phyloP scores from a whole-genome alignment of 129 eudicot species.

The Chrysanthemum lavandulifolium region DNA sequence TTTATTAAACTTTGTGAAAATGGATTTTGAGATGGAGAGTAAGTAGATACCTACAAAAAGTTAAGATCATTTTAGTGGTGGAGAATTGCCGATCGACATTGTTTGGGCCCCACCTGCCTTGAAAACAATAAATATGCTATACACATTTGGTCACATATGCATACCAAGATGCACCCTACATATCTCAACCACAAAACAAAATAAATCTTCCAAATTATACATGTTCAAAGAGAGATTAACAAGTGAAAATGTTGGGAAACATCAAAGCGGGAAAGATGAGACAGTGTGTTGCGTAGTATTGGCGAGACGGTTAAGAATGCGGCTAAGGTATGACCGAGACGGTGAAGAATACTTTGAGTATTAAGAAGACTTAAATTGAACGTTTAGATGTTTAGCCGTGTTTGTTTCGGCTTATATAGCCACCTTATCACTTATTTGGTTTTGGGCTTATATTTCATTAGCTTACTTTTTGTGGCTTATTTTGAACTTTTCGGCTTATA shows the following conservation, averaged over 20 bases:
- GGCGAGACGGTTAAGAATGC: slow-evolving; percentile 50
- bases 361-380: slow-evolving; percentile 4
- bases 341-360: slow-evolving; percentile 58
- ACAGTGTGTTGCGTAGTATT: too few relatives aligned
- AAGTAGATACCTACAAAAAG: neutral
- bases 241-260: too few relatives aligned
- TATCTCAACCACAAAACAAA: neutral
- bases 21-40: too few relatives aligned
- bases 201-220: too few relatives aligned
- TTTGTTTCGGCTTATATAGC: too few relatives aligned
- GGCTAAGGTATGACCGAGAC: slow-evolving; percentile 66
- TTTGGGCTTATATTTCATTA: too few relatives aligned
- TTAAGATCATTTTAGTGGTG: neutral
- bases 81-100: neutral
- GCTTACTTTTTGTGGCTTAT: too few relatives aligned
- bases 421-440: too few relatives aligned
- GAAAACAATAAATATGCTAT: neutral
- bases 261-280: too few relatives aligned
- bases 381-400: neutral
- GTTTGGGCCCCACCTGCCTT: neutral
- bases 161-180: neutral
- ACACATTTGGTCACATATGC: slow-evolving; percentile 17
- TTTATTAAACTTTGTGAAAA: too few relatives aligned
- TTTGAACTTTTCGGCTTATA: too few relatives aligned
- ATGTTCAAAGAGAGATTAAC: too few relatives aligned